Percentiles rank a stretch among this genome's conserved stretches.
Evolutionary conservation across 1,284 basidiomycete genomes (phyloP).

Genomic region (Cryptococcus depauperatus): DNA sequence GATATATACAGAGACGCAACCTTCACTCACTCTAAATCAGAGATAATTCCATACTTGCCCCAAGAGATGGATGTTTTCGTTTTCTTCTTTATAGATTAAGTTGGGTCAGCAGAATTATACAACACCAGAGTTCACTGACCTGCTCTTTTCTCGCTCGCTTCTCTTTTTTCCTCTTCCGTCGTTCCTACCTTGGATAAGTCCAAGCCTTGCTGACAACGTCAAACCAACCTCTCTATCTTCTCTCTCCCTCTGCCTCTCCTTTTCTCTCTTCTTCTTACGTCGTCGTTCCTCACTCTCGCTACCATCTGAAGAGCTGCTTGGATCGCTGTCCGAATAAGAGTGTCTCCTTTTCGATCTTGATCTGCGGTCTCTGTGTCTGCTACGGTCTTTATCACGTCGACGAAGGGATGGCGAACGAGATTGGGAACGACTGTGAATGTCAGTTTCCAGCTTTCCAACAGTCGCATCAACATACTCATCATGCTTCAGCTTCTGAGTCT

Average conservation of each 20-base stretch:
- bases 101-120: background rate
- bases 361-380: conserved; percentile 2
- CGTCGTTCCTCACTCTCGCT: conserved; percentile 21
- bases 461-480: no score
- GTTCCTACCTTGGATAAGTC: conserved; percentile 5
- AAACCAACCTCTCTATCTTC: conserved; percentile 18
- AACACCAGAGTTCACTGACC: conserved; percentile 27
- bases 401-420: conserved; percentile 12
- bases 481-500: no score
- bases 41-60: conserved; percentile 81
- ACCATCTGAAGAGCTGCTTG: conserved; percentile 12
- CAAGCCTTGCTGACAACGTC: background rate
- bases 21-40: conserved; percentile 62
- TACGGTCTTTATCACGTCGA: conserved; percentile 7
- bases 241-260: conserved; percentile 13
- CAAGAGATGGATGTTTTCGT: conserved; percentile 57
- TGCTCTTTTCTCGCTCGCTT: conserved; percentile 49
- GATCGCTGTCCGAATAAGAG: conserved; percentile 1
- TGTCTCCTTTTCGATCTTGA: conserved; percentile 5
- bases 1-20: conserved; percentile 2
- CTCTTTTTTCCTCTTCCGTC: conserved; percentile 48
- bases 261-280: conserved; percentile 23
- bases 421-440: conserved; percentile 13
- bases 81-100: conserved; percentile 44
- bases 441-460: no score